Evolutionary conservation across 805 yeast species (phyloP), one percentile per base, ranked within the genome.

Genomic region (Metahyphopichia silvanorum): DNA sequence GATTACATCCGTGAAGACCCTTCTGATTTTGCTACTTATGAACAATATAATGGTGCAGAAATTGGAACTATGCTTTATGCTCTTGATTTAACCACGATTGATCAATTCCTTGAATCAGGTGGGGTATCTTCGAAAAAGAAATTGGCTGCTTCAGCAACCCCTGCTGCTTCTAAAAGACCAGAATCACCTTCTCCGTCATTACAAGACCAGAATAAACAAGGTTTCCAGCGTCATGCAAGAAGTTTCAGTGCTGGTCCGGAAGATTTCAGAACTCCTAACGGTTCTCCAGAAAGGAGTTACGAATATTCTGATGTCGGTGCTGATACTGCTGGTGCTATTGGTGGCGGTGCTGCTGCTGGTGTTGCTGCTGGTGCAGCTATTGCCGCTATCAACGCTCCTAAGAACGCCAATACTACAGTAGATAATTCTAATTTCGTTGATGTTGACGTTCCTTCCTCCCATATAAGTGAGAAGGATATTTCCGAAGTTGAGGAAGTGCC

Each of bases 61-160:
- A 37, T 49, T 17, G 86, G 82, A 31, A 78, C 79, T 24, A 69
- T 74, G 60, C 67, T 84, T 13, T 83, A 73, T 46, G 76, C 78
- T 21, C 69, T 86, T 34, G 91, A 86, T 43, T 60, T 71, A 14
- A 60, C 68, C 16, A 61, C 53, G 44, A 58, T 56, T n/a, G 67
- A 60, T 27, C 42, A 51, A 16, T 60, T 53, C 31, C 55, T 62
- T 7, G 22, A 17, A 43, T 38, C 45, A 16, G 13, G 12, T 25
- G 40, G 29, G n/a, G 29, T 29, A 16, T 18, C 24, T 8, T 32
- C 44, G 7, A 32, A 34, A 15, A 46, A 42, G 22, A 42, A 44
- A 9, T 35, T 40, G 28, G 43, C 36, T 26, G 36, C 39, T 19
- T 31, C 31, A 10, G 39, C 39, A n/a, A 21, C 32, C 13, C 10